Base-by-base conservation (phyloP, 371 early-diverging fungal genomes). In the Dichotomocladium elegans region DNA sequence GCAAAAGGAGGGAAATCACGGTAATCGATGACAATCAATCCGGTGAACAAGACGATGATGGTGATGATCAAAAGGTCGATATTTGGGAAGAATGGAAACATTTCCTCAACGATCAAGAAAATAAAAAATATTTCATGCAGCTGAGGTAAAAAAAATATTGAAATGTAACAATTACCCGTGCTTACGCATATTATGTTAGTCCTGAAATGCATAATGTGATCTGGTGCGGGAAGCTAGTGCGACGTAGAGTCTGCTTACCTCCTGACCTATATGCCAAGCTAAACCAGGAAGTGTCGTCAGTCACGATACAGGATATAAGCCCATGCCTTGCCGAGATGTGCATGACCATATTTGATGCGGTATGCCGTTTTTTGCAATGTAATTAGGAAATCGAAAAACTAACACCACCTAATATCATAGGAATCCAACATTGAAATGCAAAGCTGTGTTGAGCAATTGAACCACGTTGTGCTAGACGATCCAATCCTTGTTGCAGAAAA, bases 291-390 rank as follows among this genome's bases (percentile, higher is more conserved):
- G 37, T 55, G 27, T 46, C 53, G 11, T 49, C 41, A 43, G 53
- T 61, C 42, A 45, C 50, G 47, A 48, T 41, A 28, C 63, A 62
- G 49, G 50, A 48, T 54, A 57, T 57, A 44, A 53, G 31, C 63
- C 46, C 58, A 47, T 55, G 50, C 34, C 48, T 57, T 57, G 41
- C 43, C 50, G 63, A 57, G 29, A 44, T 54, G 47, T 46, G 51
- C 0, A 41, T 24, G 3, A 41, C 21, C 21, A 41, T 41, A 24
- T 25, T 24, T 24, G 24, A 41, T 41, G 21, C 3, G n/a, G 42
- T 41, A 41, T 41, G 42, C n/a, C n/a, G n/a, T n/a, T n/a, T n/a
- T n/a, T n/a, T n/a, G n/a, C n/a, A n/a, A n/a, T n/a, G n/a, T n/a
- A n/a, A n/a, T n/a, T n/a, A n/a, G n/a, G n/a, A n/a, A n/a, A n/a